These are phyloP conservation scores for Coprinopsis marcescibilis DNA, from an alignment of 768 basidiomycete species.

Conservation along the genomic window DNA sequence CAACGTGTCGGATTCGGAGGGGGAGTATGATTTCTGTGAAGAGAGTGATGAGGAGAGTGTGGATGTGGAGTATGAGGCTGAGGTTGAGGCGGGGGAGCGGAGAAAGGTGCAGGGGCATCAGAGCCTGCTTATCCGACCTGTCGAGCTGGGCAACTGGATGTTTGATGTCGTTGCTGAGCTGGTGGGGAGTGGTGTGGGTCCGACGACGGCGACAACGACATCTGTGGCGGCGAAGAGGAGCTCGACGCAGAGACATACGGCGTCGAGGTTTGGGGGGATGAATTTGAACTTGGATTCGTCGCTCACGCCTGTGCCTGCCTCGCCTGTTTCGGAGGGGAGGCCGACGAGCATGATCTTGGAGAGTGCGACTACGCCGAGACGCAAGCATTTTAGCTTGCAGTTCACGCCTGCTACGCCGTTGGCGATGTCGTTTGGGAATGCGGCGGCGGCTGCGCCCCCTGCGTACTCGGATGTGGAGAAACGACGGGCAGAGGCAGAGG, in stretches of 20 bases:
- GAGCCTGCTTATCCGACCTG: constrained; percentile 43
- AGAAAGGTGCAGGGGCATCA: constrained; percentile 28
- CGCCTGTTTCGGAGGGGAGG: constrained; percentile 9
- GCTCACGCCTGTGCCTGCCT: too few species aligned
- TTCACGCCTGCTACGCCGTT: constrained; percentile 54
- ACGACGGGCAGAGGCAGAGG: constrained; percentile 23
- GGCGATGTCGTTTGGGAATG: constrained; percentile 20
- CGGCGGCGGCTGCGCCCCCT: too few species aligned
- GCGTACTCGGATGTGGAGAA: constrained; percentile 16
- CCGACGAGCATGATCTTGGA: constrained; percentile 21
- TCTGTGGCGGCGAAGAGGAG: too few species aligned
- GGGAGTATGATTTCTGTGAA: constrained; percentile 12
- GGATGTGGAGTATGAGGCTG: neutral
- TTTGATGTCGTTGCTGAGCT: constrained; percentile 68
- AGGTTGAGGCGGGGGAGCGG: too few species aligned
- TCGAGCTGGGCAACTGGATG: constrained; percentile 80
- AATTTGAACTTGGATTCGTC: too few species aligned
- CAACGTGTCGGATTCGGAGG: constrained; percentile 41
- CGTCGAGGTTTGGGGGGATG: too few species aligned
- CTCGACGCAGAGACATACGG: too few species aligned
- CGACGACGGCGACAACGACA: too few species aligned
- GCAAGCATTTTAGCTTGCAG: constrained; percentile 51
- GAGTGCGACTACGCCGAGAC: too few species aligned
- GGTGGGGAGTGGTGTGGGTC: too few species aligned
- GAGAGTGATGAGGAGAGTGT: neutral